Conservation (phyloP, 345 rosid species). For the Euphorbia peplus region DNA sequence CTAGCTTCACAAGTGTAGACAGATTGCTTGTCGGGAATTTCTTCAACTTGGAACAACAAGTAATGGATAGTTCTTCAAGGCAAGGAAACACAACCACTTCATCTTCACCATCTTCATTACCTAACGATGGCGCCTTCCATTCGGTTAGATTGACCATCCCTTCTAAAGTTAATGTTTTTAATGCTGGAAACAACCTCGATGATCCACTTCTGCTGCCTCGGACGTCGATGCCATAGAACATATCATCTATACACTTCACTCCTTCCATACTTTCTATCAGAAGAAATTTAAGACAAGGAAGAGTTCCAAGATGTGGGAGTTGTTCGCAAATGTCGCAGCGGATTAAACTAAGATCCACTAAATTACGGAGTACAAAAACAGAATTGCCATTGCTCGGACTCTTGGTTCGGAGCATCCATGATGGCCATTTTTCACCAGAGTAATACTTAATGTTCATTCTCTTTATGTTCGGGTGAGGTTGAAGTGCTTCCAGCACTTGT, state of each 20-base stretch:
- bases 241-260: neutral
- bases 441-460: constrained; percentile 9
- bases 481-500: constrained; percentile 23
- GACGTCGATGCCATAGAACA: neutral
- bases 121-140: neutral
- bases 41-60: no score
- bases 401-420: neutral
- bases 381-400: no score
- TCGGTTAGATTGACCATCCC: neutral
- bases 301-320: constrained; percentile 22
- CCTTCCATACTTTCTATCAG: neutral
- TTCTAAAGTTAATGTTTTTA: neutral
- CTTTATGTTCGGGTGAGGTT: constrained; percentile 10
- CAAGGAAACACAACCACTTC: neutral
- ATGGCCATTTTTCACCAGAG: constrained; percentile 11
- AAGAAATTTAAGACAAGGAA: constrained; percentile 10
- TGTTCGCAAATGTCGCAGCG: constrained; percentile 7
- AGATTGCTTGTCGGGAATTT: neutral
- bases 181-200: constrained; percentile 8
- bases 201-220: neutral
- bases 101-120: neutral
- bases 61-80: no score
- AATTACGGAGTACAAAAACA: no score
- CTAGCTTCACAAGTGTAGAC: neutral
- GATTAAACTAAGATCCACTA: no score